A percentile compares a stretch with the other conserved stretches of the same genome.
Conservation (phyloP, 2,329 filamentous ascomycete genomes). For the Fusarium denticulatum region DNA sequence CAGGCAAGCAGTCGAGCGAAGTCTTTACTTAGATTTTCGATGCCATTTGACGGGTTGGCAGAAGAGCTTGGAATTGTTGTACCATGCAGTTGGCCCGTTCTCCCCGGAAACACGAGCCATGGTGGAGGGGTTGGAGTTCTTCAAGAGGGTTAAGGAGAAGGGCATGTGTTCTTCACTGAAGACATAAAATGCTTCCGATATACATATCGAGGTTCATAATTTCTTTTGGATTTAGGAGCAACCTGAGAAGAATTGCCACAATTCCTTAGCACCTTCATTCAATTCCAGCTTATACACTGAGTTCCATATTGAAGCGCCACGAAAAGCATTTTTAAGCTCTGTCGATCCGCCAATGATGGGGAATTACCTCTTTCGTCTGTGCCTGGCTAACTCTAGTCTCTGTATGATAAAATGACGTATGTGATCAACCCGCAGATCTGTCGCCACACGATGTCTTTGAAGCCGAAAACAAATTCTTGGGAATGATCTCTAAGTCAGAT, state of each 20-base stretch:
- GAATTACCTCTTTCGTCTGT: not conserved
- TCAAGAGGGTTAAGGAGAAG: not conserved
- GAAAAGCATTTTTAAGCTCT: not conserved
- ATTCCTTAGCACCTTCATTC: not conserved
- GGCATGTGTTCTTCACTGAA: not conserved
- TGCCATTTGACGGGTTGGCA: not conserved
- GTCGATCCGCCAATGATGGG: not conserved
- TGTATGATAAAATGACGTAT: not conserved
- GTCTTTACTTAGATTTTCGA: not conserved
- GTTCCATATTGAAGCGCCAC: not conserved
- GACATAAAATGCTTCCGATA: too few relatives aligned
- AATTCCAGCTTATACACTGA: not conserved
- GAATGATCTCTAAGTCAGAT: not conserved
- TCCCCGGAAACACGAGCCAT: not conserved
- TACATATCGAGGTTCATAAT: too few relatives aligned
- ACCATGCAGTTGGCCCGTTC: too few relatives aligned
- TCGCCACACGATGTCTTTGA: not conserved
- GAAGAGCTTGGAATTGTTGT: fast-evolving
- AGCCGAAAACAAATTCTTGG: too few relatives aligned
- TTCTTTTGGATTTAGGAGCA: too few relatives aligned
- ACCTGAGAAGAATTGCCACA: not conserved
- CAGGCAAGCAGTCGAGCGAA: slow-evolving; percentile 3
- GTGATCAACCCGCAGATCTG: not conserved
- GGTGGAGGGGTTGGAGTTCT: not conserved
- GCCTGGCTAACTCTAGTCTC: not conserved